phyloP scores from a whole-genome alignment of 2,329 filamentous ascomycete genomes.

The Pseudogymnoascus sp. region DNA sequence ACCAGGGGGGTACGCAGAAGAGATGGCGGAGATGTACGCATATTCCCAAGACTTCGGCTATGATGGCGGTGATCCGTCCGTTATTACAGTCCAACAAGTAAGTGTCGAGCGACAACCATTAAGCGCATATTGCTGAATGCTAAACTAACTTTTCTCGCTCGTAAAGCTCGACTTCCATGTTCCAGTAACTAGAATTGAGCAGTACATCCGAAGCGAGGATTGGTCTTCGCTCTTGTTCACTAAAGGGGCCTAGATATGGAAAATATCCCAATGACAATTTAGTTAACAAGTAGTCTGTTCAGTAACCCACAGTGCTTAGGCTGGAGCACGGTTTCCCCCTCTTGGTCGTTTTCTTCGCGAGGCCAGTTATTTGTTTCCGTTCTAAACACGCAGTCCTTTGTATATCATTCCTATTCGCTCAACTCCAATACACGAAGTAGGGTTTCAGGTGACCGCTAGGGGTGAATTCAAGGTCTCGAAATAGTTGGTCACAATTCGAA shows the following conservation, averaged over 20 bases:
- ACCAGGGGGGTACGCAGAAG: constrained; percentile 27
- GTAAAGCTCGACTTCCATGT: constrained; percentile 6
- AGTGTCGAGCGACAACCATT: neutral
- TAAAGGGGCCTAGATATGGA: neutral
- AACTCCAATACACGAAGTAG: neutral
- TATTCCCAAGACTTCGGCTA: constrained; percentile 26
- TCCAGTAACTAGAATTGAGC: constrained; percentile 6
- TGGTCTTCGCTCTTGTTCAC: constrained; percentile 8
- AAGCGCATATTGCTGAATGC: neutral
- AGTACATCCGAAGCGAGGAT: constrained; percentile 11
- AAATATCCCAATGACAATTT: neutral
- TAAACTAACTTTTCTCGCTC: neutral
- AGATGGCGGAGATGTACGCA: constrained; percentile 29
- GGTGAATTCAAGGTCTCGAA: neutral
- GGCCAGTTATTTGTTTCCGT: neutral
- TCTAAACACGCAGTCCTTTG: neutral
- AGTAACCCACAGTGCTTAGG: neutral
- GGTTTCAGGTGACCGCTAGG: neutral
- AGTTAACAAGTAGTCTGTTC: neutral
- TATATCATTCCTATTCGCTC: neutral
- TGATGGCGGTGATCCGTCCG: constrained; percentile 28
- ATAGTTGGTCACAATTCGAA: neutral
- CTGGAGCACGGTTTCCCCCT: neutral
- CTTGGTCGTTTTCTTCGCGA: neutral
- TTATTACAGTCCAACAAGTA: constrained; percentile 18